phyloP scores from a whole-genome alignment of 2,329 filamentous ascomycete genomes.

The Aureobasidium lini region DNA sequence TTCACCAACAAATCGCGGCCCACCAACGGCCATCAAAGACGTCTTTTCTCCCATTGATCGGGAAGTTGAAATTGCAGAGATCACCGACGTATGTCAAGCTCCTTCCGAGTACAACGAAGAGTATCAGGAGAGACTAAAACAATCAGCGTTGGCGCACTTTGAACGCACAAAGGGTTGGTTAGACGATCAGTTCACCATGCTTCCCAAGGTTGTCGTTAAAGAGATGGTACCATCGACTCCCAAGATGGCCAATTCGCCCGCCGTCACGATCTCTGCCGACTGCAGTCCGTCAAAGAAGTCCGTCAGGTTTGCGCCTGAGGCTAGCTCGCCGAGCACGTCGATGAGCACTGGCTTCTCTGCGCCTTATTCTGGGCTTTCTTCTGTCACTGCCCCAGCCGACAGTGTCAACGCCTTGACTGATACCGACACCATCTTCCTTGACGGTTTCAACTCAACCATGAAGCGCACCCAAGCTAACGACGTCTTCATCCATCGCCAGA shows the following conservation, averaged over 20 bases:
- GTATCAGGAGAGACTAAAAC: slow-evolving; percentile 66
- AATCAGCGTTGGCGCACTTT: slow-evolving; percentile 63
- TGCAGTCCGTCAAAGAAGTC: slow-evolving; percentile 56
- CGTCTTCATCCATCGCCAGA: slow-evolving; percentile 74
- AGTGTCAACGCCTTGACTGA: neutral
- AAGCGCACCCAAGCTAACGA: slow-evolving; percentile 59
- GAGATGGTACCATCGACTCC: slow-evolving; percentile 22
- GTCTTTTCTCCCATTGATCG: slow-evolving; percentile 31
- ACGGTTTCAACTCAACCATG: slow-evolving; percentile 71
- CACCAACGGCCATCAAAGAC: slow-evolving; percentile 57
- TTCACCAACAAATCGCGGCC: slow-evolving; percentile 41
- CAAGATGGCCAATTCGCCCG: slow-evolving; percentile 18
- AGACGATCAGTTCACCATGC: slow-evolving; percentile 52
- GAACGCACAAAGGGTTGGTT: slow-evolving; percentile 86
- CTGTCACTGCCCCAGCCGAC: neutral
- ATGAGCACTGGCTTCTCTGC: slow-evolving; percentile 23
- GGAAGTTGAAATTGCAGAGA: slow-evolving; percentile 34
- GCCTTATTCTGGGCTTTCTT: neutral
- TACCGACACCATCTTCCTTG: slow-evolving; percentile 72
- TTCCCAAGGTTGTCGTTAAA: neutral
- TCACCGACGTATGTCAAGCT: slow-evolving; percentile 51
- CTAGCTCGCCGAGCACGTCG: slow-evolving; percentile 26
- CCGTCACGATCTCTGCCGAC: slow-evolving; percentile 12
- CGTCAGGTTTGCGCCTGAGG: slow-evolving; percentile 56
- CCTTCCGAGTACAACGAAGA: slow-evolving; percentile 65